Evolutionary conservation across 1,139 yeast genomes (phyloP).

Genomic region (Kurtzmaniella natalensis): DNA sequence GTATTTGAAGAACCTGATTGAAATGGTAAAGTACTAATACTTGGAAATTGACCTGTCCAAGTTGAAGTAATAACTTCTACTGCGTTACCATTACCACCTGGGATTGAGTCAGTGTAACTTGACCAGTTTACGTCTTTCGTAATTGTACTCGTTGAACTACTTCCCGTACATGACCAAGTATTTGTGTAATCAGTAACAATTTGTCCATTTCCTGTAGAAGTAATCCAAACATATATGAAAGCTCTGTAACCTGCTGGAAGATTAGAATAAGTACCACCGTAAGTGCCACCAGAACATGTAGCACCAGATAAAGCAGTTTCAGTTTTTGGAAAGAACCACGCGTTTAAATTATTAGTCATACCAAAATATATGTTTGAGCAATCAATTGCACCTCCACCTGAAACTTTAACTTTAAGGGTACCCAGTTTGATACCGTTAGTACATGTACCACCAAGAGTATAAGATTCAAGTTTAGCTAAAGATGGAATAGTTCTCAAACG

Average conservation of each 20-base stretch:
- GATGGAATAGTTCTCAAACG: slow-evolving; percentile 12
- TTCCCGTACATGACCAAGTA: slow-evolving; percentile 1
- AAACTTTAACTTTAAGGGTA: slow-evolving; percentile 16
- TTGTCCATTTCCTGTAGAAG: slow-evolving; percentile 3
- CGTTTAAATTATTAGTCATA: slow-evolving; percentile 19
- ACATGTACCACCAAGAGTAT: slow-evolving; percentile 20
- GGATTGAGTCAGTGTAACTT: slow-evolving; percentile 7
- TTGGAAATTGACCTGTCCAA: slow-evolving; percentile 7
- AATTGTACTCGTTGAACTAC: background rate
- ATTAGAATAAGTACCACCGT: slow-evolving; percentile 14
- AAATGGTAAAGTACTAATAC: slow-evolving; percentile 13
- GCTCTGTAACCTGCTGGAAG: slow-evolving; percentile 31
- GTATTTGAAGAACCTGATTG: slow-evolving; percentile 10
- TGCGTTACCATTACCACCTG: slow-evolving; percentile 6
- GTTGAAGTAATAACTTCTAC: slow-evolving; percentile 6
- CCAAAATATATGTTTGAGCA: slow-evolving; percentile 19
- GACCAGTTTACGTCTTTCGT: slow-evolving; percentile 8
- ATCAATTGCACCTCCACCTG: slow-evolving; percentile 14
- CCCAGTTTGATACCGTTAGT: slow-evolving; percentile 24
- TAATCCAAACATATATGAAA: slow-evolving; percentile 18
- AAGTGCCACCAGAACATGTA: slow-evolving; percentile 15
- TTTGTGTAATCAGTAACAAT: background rate
- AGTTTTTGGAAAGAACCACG: slow-evolving; percentile 18
- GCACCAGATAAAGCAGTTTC: slow-evolving; percentile 6
- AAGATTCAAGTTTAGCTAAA: slow-evolving; percentile 14